Evolutionary conservation across 139 green algal genomes (phyloP).

Genomic region (Microglena sp.): DNA sequence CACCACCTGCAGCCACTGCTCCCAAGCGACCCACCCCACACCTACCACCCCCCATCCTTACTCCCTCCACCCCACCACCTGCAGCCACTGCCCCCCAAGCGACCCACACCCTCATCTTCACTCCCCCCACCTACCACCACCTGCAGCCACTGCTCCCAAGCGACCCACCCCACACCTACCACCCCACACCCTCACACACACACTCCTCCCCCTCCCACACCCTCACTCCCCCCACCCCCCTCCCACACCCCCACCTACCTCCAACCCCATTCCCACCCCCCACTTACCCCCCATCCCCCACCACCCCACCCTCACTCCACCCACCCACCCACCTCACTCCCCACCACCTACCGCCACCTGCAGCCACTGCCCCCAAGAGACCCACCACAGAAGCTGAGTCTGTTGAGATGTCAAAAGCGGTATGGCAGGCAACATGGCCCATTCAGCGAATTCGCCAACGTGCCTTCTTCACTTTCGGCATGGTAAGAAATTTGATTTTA

Average conservation of each 20-base stretch:
- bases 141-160: too few relatives aligned
- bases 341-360: background rate
- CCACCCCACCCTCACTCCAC: background rate
- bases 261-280: background rate
- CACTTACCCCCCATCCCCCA: background rate
- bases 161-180: background rate
- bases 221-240: background rate
- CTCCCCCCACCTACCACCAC: too few relatives aligned
- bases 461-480: slow-evolving; percentile 93
- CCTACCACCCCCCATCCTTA: background rate
- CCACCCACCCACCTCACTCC: background rate
- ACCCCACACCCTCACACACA: slow-evolving; percentile 4
- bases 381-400: slow-evolving; percentile 43
- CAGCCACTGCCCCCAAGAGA: background rate
- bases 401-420: slow-evolving; percentile 35
- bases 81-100: background rate
- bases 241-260: background rate
- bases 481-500: too few relatives aligned
- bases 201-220: background rate
- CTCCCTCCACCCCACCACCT: background rate
- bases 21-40: background rate
- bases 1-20: too few relatives aligned
- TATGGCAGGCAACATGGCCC: slow-evolving; percentile 86
- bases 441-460: slow-evolving; percentile 78
- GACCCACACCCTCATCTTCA: too few relatives aligned